Percentiles rank a stretch among this genome's conserved stretches.
phyloP scores from a whole-genome alignment of 148 eudicot genomes.

The Fagopyrum homotropicum region DNA sequence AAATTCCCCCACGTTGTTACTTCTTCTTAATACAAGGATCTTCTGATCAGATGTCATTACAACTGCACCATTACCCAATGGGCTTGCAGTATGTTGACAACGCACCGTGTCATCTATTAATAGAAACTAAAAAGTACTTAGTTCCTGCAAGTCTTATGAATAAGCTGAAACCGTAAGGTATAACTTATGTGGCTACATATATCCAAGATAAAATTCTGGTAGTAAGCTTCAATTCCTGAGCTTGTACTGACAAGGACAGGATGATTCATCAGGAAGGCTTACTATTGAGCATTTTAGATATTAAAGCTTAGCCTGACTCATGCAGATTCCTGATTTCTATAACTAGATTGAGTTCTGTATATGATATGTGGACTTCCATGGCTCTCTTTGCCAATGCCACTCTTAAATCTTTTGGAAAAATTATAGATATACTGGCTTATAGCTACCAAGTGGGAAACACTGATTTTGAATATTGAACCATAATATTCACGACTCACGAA shows the following conservation, averaged over 20 bases:
- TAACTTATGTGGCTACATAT: not conserved
- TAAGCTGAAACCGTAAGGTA: not conserved
- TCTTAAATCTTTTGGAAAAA: not conserved
- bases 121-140: not conserved
- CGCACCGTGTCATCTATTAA: constrained; percentile 55
- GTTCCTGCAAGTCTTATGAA: not conserved
- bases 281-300: not conserved
- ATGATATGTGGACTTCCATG: not conserved
- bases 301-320: not conserved
- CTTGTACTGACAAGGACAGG: not conserved
- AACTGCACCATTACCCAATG: constrained; percentile 89
- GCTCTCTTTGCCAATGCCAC: not conserved
- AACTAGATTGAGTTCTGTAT: not conserved
- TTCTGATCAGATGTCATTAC: constrained; percentile 68
- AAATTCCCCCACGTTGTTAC: constrained; percentile 88
- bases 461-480: not conserved
- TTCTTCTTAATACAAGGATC: constrained; percentile 79
- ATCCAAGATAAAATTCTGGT: not conserved
- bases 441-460: not conserved
- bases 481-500: not conserved
- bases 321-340: not conserved
- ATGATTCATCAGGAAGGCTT: not conserved
- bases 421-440: not conserved
- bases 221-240: not conserved
- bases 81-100: constrained; percentile 86